Evolutionary conservation across 192 early-diverging fungal species (phyloP).

Genomic region (Mortierella alpina): DNA sequence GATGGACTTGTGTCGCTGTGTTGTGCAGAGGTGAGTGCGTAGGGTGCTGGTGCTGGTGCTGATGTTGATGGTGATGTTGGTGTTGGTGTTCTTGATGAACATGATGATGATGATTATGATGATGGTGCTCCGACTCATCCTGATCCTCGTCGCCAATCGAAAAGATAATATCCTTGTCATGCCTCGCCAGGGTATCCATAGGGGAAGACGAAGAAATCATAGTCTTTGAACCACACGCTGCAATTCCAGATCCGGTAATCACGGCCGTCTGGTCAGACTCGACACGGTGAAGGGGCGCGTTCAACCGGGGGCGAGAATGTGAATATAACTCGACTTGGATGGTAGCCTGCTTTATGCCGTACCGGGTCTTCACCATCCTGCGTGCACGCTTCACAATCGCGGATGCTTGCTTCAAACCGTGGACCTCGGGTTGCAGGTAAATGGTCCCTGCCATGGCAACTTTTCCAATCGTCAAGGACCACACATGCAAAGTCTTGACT

Average conservation of each 20-base stretch:
- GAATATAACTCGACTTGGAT: constrained; percentile 61
- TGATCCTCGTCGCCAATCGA: constrained; percentile 42
- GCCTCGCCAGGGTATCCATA: constrained; percentile 20
- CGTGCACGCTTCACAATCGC: constrained; percentile 55
- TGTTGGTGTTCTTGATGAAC: not conserved
- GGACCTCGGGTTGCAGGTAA: constrained; percentile 18
- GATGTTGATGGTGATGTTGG: not conserved
- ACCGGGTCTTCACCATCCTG: constrained; percentile 54
- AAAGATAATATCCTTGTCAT: constrained; percentile 49
- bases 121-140: not conserved
- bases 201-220: not conserved
- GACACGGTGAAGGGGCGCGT: not conserved
- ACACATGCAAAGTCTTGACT: constrained; percentile 72
- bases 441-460: constrained; percentile 55
- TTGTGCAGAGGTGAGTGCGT: not conserved
- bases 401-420: constrained; percentile 44
- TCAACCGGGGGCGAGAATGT: no score
- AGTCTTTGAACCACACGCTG: not conserved
- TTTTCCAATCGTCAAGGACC: constrained; percentile 69
- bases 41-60: not conserved
- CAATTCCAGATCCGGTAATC: not conserved
- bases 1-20: not conserved
- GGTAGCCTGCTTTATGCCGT: constrained; percentile 64
- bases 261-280: not conserved
- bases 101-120: not conserved